Base-by-base conservation (phyloP, 768 basidiomycete species). In the Gautieria morchelliformis region DNA sequence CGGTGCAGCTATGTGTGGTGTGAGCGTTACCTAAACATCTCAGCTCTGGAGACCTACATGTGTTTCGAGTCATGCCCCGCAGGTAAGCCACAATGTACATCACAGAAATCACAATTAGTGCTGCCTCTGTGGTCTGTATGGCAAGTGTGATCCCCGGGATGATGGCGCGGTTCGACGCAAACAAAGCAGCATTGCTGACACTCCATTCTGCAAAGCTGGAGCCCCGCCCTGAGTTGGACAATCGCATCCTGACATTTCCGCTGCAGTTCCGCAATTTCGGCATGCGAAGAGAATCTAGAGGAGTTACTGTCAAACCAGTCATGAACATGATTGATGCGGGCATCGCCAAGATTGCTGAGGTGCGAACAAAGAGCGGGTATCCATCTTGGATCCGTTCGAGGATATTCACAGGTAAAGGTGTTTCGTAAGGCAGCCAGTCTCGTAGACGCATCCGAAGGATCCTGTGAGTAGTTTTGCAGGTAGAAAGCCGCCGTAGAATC, bases 41-140 rank as follows among this genome's bases (percentile, higher is more conserved):
- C 22, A 17, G 30, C n/a, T 48, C 17, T 51, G 32, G 52, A 27
- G 11, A 62, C 76, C 51, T 64, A 82, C 83, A 81, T 72, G 60
- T 84, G 82, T 10, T 68, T 70, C 14, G 79, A 80, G 20, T 74
- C 65, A 59, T 84, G 82, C 0, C 83, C 83, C 30, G 81, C 82
- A n/a, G 69, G 70, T 61, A 77, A 70, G 15, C 75, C 73, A 64
- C 82, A 84, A 1, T 61, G 70, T 5, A 75, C 71, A 6, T 71
- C 68, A 37, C 66, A 66, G 59, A 75, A 80, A 40, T 73, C 69
- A 58, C 83, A 83, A 11, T 53, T 32, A 39, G 72, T 70, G 4
- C 56, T 56, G 58, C 83, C 84, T 3, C 60, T 37, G 60, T 84
- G 83, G 20, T 67, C 60, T 0, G 83, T 79, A 30, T 67, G 65